Evolutionary conservation across 1,284 basidiomycete species (phyloP), one percentile per base, ranked within the genome.

Genomic region (Rhodotorula glutinis): DNA sequence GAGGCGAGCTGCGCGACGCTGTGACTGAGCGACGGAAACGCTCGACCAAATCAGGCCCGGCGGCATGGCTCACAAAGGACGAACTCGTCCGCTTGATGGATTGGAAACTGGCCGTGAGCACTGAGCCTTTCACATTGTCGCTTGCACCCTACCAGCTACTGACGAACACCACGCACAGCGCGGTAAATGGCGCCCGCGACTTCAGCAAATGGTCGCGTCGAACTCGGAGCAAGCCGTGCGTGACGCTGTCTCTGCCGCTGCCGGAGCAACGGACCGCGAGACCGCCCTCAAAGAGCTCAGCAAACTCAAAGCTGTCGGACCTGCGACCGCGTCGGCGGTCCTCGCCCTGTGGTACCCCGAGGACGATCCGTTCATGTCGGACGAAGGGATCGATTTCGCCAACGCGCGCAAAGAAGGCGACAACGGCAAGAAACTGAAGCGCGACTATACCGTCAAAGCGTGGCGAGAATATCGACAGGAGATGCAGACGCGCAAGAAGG

Each of bases 291-390:
- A 55, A 1, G 13, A n/a, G 2, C 60, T 73, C 10, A 68, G 53
- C 13, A 40, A 49, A 9, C 67, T 75, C 3, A 66, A 66, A 44
- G 74, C 69, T 16, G 62, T 75, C 27, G 74, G 74, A 0, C 71
- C 74, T 0, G 74, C 74, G 1, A 75, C 74, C 3, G 72, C 74
- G 9, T 70, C 69, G 0, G 74, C 72, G 3, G 52, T 75, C n/a
- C 64, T 74, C 1, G 60, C 69, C 2, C 30, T 62, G 9, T 63
- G 17, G 47, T 16, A 56, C 13, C 66, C 67, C 0, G 52, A 40
- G 0, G 19, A 25, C 14, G 63, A 67, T 33, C 70, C 72, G 3
- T 75, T 75, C 66, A 59, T 74, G 57, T 60, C 53, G 29, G 75
- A 76, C 63, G 71, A 70, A 61, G 71, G 65, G 25, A 44, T 68